Conservation (phyloP, 495 filamentous ascomycete genomes). For the Rostrohypoxylon terebratum region DNA sequence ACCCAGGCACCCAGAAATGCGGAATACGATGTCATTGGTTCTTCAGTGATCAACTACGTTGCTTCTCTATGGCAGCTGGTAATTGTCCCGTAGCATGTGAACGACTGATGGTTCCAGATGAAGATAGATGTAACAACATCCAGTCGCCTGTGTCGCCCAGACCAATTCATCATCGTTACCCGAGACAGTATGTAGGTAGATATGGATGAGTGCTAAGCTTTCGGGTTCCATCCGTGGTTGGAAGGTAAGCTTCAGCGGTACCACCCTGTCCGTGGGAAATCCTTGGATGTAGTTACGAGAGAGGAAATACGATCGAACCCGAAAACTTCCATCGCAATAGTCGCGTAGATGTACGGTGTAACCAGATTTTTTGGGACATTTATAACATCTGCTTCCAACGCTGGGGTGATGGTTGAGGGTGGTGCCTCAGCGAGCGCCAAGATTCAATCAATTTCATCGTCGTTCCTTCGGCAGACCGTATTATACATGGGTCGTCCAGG, state of each 20-base stretch:
- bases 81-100: not conserved
- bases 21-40: not conserved
- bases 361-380: constrained; percentile 32
- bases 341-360: constrained; percentile 28
- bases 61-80: not conserved
- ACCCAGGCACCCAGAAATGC: not conserved
- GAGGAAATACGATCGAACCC: constrained; percentile 37
- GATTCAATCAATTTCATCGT: constrained; percentile 39
- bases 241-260: constrained; percentile 7
- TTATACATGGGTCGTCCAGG: constrained; percentile 16
- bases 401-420: constrained; percentile 24
- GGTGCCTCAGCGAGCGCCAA: constrained; percentile 35
- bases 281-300: constrained; percentile 7
- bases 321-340: constrained; percentile 37
- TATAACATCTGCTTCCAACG: constrained; percentile 26
- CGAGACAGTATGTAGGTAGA: constrained; percentile 22
- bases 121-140: not conserved
- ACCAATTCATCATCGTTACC: constrained; percentile 7
- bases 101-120: not conserved
- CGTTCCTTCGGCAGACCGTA: constrained; percentile 13
- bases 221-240: constrained; percentile 1
- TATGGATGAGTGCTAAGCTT: constrained; percentile 2
- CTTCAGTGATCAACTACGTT: not conserved
- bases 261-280: not conserved
- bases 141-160: not conserved